A percentile compares a stretch with the other conserved stretches of the same genome.
Conservation (phyloP, 768 basidiomycete genomes). For the Lentinula lateritia region DNA sequence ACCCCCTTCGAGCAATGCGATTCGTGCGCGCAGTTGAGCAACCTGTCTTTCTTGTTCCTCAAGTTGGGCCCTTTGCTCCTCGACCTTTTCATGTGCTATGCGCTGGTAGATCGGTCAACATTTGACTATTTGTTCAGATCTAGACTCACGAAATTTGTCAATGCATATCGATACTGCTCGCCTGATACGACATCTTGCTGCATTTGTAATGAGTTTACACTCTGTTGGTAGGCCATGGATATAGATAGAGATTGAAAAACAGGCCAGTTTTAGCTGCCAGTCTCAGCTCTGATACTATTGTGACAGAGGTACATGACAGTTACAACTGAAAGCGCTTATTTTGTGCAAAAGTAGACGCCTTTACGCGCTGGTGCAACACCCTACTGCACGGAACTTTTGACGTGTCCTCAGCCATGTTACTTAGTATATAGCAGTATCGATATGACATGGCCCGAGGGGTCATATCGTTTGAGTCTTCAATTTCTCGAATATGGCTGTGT, state of each 20-base stretch:
- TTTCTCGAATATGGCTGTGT: too few species aligned
- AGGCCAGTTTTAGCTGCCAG: too few species aligned
- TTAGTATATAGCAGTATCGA: too few species aligned
- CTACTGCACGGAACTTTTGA: too few species aligned
- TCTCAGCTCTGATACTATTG: too few species aligned
- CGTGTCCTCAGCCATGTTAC: too few species aligned
- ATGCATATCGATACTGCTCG: constrained; percentile 78
- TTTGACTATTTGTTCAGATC: not conserved
- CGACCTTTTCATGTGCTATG: constrained; percentile 86
- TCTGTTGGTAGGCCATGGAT: not conserved
- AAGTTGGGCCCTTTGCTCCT: constrained; percentile 71
- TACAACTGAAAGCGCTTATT: too few species aligned
- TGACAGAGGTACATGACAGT: too few species aligned
- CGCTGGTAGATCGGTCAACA: constrained; percentile 36
- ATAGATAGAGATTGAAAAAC: not conserved
- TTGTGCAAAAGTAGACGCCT: too few species aligned
- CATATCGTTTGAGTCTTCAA: too few species aligned
- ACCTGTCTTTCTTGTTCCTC: constrained; percentile 84
- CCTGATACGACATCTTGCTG: constrained; percentile 18
- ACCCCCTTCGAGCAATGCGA: constrained; percentile 69
- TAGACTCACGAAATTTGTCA: constrained; percentile 70
- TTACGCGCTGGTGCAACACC: too few species aligned
- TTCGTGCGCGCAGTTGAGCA: constrained; percentile 63
- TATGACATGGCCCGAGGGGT: too few species aligned
- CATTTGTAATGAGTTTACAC: not conserved